phyloP scores from a whole-genome alignment of 2,329 filamentous ascomycete species.

The Mycogone perniciosa region DNA sequence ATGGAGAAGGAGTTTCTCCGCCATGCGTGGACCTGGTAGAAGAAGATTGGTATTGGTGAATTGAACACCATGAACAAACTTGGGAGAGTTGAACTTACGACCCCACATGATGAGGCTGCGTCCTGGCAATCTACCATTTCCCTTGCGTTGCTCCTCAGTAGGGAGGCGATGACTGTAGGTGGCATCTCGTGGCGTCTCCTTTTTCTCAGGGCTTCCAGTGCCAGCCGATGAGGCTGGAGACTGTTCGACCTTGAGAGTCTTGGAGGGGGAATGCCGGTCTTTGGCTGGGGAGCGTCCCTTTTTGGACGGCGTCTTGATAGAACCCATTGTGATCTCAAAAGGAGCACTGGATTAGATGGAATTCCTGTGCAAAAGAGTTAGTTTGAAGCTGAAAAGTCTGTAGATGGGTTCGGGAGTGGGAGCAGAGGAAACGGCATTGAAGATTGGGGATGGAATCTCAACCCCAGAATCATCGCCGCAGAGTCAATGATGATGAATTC shows the following conservation, averaged over 20 bases:
- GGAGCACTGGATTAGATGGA: not conserved
- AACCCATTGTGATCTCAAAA: conserved; percentile 12
- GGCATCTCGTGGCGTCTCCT: conserved; percentile 11
- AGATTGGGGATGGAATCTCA: no score
- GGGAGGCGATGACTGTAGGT: conserved; percentile 21
- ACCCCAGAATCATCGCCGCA: no score
- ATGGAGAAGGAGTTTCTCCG: conserved; percentile 37
- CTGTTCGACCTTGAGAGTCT: conserved; percentile 7
- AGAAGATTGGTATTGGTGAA: not conserved
- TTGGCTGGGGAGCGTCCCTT: conserved; percentile 13
- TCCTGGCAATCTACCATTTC: conserved; percentile 27
- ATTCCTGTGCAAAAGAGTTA: not conserved
- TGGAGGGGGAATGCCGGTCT: conserved; percentile 11
- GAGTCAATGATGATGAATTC: no score
- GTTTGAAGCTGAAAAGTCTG: no score
- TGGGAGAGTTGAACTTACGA: conserved; percentile 28
- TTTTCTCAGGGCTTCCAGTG: not conserved
- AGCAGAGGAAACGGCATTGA: no score
- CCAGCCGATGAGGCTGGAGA: not conserved
- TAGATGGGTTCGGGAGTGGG: not conserved
- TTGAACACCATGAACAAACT: not conserved
- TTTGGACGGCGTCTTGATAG: conserved; percentile 18
- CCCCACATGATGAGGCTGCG: conserved; percentile 37
- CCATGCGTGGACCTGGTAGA: conserved; percentile 38
- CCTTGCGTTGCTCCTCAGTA: conserved; percentile 19